Conservation (phyloP, 805 yeast species). For the Tetrapisispora taiwanensis region DNA sequence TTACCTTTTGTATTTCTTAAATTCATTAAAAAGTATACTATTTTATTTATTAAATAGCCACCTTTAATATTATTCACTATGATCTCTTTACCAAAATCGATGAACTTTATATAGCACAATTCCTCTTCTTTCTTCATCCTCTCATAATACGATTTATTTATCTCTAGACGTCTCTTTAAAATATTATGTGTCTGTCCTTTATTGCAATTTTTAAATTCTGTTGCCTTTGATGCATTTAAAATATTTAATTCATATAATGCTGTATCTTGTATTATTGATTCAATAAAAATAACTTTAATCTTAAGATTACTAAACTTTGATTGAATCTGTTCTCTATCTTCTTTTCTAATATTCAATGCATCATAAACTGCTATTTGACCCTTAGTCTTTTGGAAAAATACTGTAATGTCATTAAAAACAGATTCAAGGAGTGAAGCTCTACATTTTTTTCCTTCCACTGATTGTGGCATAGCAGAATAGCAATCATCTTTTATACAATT, state of each 20-base stretch:
- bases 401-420: slow-evolving; percentile 59
- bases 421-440: slow-evolving; percentile 50
- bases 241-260: slow-evolving; percentile 63
- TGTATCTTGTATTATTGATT: slow-evolving; percentile 70
- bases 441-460: slow-evolving; percentile 38
- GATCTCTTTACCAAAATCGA: slow-evolving; percentile 81
- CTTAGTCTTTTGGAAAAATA: slow-evolving; percentile 59
- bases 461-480: slow-evolving; percentile 46
- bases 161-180: slow-evolving; percentile 60
- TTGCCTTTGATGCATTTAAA: slow-evolving; percentile 74
- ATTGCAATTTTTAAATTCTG: slow-evolving; percentile 76
- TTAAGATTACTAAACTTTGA: slow-evolving; percentile 43
- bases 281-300: slow-evolving; percentile 79
- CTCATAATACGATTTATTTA: slow-evolving; percentile 61
- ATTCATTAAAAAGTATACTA: slow-evolving; percentile 87
- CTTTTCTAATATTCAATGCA: slow-evolving; percentile 77
- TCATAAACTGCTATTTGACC: slow-evolving; percentile 97
- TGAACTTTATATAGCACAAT: slow-evolving; percentile 71
- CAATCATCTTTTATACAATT: slow-evolving; percentile 54
- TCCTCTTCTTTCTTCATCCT: slow-evolving; percentile 50
- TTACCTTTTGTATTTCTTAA: slow-evolving; percentile 77
- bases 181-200: slow-evolving; percentile 65
- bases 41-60: slow-evolving; percentile 84
- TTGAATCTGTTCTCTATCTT: slow-evolving; percentile 52
- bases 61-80: slow-evolving; percentile 70